phyloP scores from a whole-genome alignment of 371 early-diverging fungal genomes.

The Phascolomyces articulosus region DNA sequence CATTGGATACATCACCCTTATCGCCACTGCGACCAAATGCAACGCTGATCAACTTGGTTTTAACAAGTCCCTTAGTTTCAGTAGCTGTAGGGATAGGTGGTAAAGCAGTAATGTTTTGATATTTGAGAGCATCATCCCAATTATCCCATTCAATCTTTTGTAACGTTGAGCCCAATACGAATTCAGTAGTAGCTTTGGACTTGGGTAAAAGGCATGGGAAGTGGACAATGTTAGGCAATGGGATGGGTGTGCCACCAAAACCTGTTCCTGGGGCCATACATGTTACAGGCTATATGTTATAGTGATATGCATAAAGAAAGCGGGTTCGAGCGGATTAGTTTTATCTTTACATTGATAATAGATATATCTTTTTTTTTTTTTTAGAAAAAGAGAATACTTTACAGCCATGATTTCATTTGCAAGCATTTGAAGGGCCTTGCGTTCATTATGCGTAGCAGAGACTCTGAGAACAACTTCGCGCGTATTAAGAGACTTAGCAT shows the following conservation, averaged over 20 bases:
- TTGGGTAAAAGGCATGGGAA: constrained; percentile 68
- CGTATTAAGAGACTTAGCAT: constrained; percentile 34
- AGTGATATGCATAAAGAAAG: not conserved
- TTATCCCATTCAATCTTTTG: constrained; percentile 30
- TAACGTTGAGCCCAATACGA: constrained; percentile 40
- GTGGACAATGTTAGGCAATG: constrained; percentile 67
- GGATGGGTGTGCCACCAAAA: constrained; percentile 55
- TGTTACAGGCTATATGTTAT: constrained; percentile 59
- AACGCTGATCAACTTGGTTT: constrained; percentile 60
- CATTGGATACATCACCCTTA: constrained; percentile 74
- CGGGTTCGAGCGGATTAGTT: too few relatives aligned
- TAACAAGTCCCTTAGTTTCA: constrained; percentile 18
- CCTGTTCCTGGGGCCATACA: constrained; percentile 72
- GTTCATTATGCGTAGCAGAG: constrained; percentile 60
- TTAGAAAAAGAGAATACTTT: constrained; percentile 14
- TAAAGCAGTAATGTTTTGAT: constrained; percentile 15
- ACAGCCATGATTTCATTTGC: constrained; percentile 69
- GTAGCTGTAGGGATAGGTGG: constrained; percentile 30
- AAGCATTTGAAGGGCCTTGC: constrained; percentile 58
- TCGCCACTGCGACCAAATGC: constrained; percentile 77
- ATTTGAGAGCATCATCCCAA: constrained; percentile 26
- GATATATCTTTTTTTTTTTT: too few relatives aligned
- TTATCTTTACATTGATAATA: too few relatives aligned
- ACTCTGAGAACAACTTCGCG: constrained; percentile 71
- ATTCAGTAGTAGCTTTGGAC: constrained; percentile 35